Conservation (phyloP, 306 rosid species). For the Fagus crenata region DNA sequence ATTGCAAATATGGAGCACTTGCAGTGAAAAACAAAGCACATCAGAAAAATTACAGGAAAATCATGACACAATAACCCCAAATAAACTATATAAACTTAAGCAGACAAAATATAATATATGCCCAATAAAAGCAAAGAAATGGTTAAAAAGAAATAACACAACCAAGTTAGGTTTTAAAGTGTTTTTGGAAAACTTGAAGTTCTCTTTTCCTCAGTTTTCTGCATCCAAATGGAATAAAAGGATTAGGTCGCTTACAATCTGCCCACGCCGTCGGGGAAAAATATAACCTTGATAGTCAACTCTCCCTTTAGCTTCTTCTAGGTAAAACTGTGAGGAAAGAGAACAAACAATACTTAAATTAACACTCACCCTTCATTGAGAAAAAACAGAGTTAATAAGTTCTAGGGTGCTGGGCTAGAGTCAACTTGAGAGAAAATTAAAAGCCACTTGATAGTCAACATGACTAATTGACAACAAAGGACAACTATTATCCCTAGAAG, state of each 20-base stretch:
- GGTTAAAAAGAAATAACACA: neutral
- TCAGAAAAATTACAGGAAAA: neutral
- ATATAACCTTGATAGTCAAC: slow-evolving; percentile 96
- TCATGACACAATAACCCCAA: neutral
- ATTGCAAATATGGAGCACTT: neutral
- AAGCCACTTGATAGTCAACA: neutral
- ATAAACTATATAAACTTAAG: neutral
- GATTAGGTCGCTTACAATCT: slow-evolving; percentile 57
- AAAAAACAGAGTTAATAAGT: neutral
- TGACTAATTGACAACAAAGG: neutral
- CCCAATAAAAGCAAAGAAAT: neutral
- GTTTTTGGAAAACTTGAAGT: neutral
- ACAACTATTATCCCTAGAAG: neutral
- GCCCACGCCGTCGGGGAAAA: slow-evolving; percentile 73
- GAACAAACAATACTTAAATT: slow-evolving; percentile 1
- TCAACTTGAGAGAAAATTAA: neutral
- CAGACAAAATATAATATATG: neutral
- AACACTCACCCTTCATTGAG: neutral
- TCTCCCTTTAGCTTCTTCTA: slow-evolving; percentile 82
- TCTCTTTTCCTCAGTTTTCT: neutral
- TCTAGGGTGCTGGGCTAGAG: neutral
- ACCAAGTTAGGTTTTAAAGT: neutral
- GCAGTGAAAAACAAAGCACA: neutral
- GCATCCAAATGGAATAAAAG: neutral
- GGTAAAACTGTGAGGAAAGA: slow-evolving; percentile 68